Base-by-base conservation (phyloP, 495 filamentous ascomycete genomes). In the Usnea hakonensis region DNA sequence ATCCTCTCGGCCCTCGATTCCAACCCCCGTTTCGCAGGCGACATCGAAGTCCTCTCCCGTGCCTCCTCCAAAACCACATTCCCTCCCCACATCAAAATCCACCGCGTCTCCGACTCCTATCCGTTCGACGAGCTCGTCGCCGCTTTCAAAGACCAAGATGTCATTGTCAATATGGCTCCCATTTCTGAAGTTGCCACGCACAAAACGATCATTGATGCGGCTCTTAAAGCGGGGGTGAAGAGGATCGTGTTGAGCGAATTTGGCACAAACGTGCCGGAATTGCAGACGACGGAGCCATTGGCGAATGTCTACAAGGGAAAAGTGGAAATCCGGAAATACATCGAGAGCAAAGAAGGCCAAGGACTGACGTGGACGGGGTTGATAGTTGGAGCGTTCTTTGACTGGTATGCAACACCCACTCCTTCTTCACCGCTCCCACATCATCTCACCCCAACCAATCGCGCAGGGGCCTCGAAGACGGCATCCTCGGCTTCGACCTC, bases 101-200 rank as follows among this genome's bases (percentile, higher is more conserved):
- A 71, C 73, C 87, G 86, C 80, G 76, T 74, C 72, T 86, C 88
- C 65, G 86, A 83, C 77, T 85, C 87, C 68, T 87, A 83, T 77
- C 86, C 84, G 0, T 78, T 79, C 61, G 80, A 82, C 17, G 75
- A 69, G 30, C 69, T 83, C 11, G 58, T 67, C 40, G 19, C 62
- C 1, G 75, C 76, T 19, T 73, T 84, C 54, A 67, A 75, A 66
- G 76, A 76, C 55, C 72, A 78, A 64, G 79, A 84, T 69, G 79
- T 73, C 4, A 69, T 83, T 14, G 67, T 84, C 61, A 75, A 72
- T 6, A 70, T 72, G 28, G 56, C 78, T 0, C 65, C 64, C 4
- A 61, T 66, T 17, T 21, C 56, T 2, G 72, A 61, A 2, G 65
- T 78, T 32, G n/a, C 58, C 0, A 41, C 56, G 2, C 77, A 81